Percentiles rank a stretch among this genome's conserved stretches.
Evolutionary conservation across 768 basidiomycete species (phyloP).

Genomic region (Cantharellus anzutake): DNA sequence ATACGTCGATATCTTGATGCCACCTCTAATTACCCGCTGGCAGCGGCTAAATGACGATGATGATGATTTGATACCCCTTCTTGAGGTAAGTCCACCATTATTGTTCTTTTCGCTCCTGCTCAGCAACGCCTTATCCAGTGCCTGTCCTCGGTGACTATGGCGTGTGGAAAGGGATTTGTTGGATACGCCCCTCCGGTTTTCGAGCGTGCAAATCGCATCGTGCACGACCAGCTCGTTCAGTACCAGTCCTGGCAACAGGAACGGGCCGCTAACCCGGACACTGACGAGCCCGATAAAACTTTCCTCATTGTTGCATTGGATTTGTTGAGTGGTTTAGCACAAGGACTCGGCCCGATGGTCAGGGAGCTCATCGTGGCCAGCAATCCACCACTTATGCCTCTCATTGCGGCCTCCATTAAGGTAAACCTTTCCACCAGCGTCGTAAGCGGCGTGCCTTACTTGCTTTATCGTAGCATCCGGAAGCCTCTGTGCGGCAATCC

Average conservation of each 20-base stretch:
- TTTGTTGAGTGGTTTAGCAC: conserved; percentile 84
- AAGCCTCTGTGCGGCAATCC: conserved; percentile 87
- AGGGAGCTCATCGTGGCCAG: conserved; percentile 48
- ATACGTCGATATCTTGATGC: conserved; percentile 93
- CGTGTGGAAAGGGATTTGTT: conserved; percentile 75
- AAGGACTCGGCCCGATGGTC: conserved; percentile 69
- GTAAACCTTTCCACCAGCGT: conserved; percentile 14
- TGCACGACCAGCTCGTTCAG: conserved; percentile 61
- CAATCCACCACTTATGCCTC: conserved; percentile 58
- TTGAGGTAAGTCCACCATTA: conserved; percentile 46
- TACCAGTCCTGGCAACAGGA: conserved; percentile 58
- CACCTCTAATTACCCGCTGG: conserved; percentile 82
- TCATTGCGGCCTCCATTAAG: conserved; percentile 78
- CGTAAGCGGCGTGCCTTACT: not conserved
- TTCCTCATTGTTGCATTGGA: conserved; percentile 98
- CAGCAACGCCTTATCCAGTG: conserved; percentile 38
- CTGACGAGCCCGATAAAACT: conserved; percentile 71
- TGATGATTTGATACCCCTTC: conserved; percentile 78
- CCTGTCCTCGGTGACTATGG: conserved; percentile 91
- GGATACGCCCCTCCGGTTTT: conserved; percentile 84
- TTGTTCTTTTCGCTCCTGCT: not conserved
- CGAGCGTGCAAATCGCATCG: conserved; percentile 73
- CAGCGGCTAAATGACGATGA: conserved; percentile 79
- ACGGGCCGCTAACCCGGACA: conserved; percentile 54
- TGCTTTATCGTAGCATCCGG: conserved; percentile 41